A percentile compares a stretch with the other conserved stretches of the same genome.
Evolutionary conservation across 495 filamentous ascomycete genomes (phyloP).

Genomic region (Aspergillus asperescens): DNA sequence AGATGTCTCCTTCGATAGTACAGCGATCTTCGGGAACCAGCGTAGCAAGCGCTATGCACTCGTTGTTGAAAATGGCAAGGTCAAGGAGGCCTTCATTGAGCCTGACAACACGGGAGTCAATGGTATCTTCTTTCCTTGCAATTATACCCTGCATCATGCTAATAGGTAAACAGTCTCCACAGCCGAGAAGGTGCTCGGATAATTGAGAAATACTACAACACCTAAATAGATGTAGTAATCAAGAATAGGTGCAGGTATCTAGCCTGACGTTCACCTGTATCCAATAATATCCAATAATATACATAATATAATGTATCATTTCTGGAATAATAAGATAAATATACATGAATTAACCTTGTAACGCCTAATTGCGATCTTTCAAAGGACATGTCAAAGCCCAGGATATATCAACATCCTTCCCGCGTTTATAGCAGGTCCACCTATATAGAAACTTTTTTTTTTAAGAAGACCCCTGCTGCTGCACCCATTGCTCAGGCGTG

Average conservation of each 20-base stretch:
- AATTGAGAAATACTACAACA: slow-evolving; percentile 15
- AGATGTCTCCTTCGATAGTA: slow-evolving; percentile 76
- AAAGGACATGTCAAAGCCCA: slow-evolving; percentile 12
- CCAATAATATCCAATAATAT: slow-evolving; percentile 9
- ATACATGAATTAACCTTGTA: slow-evolving; percentile 16
- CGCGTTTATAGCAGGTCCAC: neutral
- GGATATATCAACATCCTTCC: slow-evolving; percentile 14
- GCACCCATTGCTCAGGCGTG: slow-evolving; percentile 87
- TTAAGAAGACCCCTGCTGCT: slow-evolving; percentile 39
- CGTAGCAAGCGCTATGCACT: slow-evolving; percentile 89
- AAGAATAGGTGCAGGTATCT: neutral
- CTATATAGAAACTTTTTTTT: neutral
- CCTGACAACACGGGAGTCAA: slow-evolving; percentile 89
- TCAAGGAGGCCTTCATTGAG: slow-evolving; percentile 72
- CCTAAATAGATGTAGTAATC: neutral
- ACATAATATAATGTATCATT: slow-evolving; percentile 12
- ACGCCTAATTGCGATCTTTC: slow-evolving; percentile 17
- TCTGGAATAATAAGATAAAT: slow-evolving; percentile 11
- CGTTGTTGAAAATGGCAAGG: slow-evolving; percentile 70
- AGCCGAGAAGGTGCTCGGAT: slow-evolving; percentile 67
- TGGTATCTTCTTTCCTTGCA: slow-evolving; percentile 41
- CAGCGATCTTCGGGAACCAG: slow-evolving; percentile 76
- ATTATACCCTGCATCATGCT: neutral
- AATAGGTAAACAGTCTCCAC: slow-evolving; percentile 49
- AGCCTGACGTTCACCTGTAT: neutral